phyloP scores from a whole-genome alignment of 2,329 filamentous ascomycete species.

The Fusarium napiforme region DNA sequence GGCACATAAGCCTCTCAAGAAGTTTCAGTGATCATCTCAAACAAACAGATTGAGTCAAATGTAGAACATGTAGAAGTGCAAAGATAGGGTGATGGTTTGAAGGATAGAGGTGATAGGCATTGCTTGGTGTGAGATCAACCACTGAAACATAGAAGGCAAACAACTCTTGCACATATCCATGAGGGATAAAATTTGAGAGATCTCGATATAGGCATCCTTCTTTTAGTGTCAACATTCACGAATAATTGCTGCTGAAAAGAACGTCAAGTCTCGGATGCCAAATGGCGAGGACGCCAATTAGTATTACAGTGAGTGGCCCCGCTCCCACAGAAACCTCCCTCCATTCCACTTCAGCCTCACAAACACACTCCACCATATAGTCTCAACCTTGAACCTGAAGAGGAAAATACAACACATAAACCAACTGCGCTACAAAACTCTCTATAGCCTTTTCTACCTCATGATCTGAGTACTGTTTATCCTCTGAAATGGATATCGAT shows the following conservation, averaged over 20 bases:
- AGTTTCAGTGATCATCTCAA: constrained; percentile 40
- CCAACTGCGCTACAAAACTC: background rate
- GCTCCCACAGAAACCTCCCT: constrained; percentile 28
- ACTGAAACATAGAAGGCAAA: background rate
- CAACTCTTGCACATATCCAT: background rate
- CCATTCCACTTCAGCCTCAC: constrained; percentile 13
- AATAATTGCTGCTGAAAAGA: background rate
- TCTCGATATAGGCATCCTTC: no score
- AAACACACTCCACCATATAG: constrained; percentile 20
- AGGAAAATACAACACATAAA: background rate
- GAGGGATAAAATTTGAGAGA: background rate
- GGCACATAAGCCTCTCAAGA: constrained; percentile 47
- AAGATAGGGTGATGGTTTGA: background rate
- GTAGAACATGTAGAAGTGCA: background rate
- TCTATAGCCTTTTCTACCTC: background rate
- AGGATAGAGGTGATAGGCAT: background rate
- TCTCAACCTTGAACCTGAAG: constrained; percentile 2
- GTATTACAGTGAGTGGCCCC: constrained; percentile 1
- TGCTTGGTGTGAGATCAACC: background rate
- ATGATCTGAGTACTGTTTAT: no score
- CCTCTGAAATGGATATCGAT: constrained; percentile 75
- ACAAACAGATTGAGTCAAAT: background rate
- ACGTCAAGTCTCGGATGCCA: background rate
- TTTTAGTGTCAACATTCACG: background rate
- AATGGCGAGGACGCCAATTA: background rate